phyloP scores from a whole-genome alignment of 78 protist species.

The Pigoraptor vietnamica region DNA sequence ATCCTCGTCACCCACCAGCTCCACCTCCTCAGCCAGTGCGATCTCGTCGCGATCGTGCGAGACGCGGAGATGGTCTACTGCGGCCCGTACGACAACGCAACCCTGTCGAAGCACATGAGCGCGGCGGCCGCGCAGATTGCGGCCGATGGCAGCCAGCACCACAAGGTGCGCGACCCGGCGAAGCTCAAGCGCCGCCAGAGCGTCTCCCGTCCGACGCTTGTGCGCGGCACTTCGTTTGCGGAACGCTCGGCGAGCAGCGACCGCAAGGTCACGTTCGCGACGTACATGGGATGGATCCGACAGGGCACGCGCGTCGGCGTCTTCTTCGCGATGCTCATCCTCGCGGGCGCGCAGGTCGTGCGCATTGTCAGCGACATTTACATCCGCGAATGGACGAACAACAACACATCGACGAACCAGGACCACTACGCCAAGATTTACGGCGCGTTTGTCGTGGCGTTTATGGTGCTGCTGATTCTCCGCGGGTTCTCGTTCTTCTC shows the following conservation, averaged over 20 bases:
- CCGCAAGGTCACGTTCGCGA: background rate
- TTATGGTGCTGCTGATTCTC: background rate
- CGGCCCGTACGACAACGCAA: slow-evolving; percentile 45
- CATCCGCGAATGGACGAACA: background rate
- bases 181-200: background rate
- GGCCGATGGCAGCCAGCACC: background rate
- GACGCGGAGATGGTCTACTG: slow-evolving; percentile 59
- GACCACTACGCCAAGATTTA: background rate
- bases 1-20: slow-evolving; percentile 77
- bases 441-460: background rate
- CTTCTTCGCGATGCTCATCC: background rate
- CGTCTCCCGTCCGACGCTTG: background rate
- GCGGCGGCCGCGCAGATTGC: background rate
- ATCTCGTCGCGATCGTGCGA: slow-evolving; percentile 16
- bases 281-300: background rate
- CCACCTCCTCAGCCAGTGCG: slow-evolving; percentile 16
- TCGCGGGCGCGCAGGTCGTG: background rate
- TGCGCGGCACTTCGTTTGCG: background rate
- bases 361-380: background rate
- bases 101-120: background rate
- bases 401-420: background rate
- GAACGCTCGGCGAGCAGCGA: background rate
- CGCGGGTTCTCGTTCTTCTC: background rate
- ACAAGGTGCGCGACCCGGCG: background rate
- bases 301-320: slow-evolving; percentile 2